Evolutionary conservation across 164 flowering plant genomes (phyloP).

Genomic region (Kalanchoe fedtschenkoi): DNA sequence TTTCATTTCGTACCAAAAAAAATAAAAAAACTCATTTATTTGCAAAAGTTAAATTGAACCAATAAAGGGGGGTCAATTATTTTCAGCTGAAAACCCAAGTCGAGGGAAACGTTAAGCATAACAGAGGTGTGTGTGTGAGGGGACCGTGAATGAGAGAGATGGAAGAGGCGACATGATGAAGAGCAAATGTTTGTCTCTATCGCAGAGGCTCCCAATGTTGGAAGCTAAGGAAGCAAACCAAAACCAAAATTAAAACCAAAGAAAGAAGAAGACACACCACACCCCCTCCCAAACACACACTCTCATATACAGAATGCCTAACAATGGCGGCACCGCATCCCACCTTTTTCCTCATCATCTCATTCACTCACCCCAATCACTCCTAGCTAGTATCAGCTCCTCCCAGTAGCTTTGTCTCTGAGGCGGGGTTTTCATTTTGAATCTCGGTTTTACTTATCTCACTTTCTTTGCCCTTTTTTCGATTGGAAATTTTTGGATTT

Average conservation of each 20-base stretch:
- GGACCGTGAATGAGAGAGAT: conserved; percentile 2
- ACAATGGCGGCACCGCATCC: conserved; percentile 38
- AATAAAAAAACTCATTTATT: too few species aligned
- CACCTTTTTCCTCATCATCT: background rate
- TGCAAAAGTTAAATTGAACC: too few species aligned
- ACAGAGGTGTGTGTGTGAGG: background rate
- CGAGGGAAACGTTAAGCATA: conserved; percentile 3
- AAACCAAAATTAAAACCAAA: too few species aligned
- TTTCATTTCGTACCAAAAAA: too few species aligned
- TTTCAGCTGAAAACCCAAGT: background rate
- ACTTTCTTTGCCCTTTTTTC: too few species aligned
- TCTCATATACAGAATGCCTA: conserved; percentile 13
- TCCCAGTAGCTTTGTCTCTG: background rate
- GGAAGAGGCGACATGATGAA: background rate
- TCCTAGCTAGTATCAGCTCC: too few species aligned
- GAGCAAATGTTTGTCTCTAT: conserved; percentile 19
- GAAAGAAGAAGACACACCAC: background rate
- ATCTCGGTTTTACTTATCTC: too few species aligned
- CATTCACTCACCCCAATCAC: background rate
- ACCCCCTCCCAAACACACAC: too few species aligned
- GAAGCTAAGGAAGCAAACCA: conserved; percentile 55
- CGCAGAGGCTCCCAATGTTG: conserved; percentile 48
- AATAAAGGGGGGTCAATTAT: too few species aligned
- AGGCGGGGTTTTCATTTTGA: conserved; percentile 4
- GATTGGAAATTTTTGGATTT: too few species aligned